Evolutionary conservation across 2,329 filamentous ascomycete species (phyloP).

Genomic region (Aspergillus sergii): DNA sequence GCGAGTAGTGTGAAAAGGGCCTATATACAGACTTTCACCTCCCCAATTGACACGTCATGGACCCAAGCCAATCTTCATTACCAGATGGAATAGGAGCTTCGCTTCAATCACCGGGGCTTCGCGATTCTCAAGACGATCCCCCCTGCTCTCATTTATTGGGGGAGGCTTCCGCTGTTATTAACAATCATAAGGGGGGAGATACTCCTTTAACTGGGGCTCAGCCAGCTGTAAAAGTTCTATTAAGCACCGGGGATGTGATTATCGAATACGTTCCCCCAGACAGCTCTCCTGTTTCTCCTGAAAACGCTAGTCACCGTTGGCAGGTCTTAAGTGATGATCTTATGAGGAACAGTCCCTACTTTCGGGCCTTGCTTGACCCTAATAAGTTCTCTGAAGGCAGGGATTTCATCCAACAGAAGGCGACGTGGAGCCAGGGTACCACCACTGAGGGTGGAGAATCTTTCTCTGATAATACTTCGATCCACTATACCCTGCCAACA

Average conservation of each 20-base stretch:
- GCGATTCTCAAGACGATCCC: not conserved
- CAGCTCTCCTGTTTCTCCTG: slow-evolving; percentile 7
- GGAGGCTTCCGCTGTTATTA: not conserved
- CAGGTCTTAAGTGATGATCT: slow-evolving; percentile 37
- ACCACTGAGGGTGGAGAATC: not conserved
- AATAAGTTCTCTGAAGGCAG: slow-evolving; percentile 46
- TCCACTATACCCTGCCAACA: slow-evolving; percentile 24
- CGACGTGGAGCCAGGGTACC: slow-evolving; percentile 3
- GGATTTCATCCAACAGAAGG: slow-evolving; percentile 32
- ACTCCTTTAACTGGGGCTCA: not conserved
- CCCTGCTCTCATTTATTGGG: not conserved
- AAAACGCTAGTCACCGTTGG: slow-evolving; percentile 28
- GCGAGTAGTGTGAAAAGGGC: not conserved
- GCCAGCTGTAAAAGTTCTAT: slow-evolving; percentile 25
- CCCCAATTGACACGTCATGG: slow-evolving; percentile 18
- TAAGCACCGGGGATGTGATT: slow-evolving; percentile 37
- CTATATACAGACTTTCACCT: not conserved
- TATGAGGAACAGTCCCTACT: slow-evolving; percentile 41
- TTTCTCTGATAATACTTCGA: slow-evolving; percentile 2
- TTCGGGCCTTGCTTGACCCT: slow-evolving; percentile 43
- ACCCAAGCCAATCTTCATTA: slow-evolving; percentile 27
- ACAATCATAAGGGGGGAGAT: not conserved
- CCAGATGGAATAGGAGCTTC: slow-evolving; percentile 13
- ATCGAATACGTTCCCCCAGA: slow-evolving; percentile 33
- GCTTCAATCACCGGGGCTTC: slow-evolving; percentile 8